Evolutionary conservation across 352 stramenopile species (phyloP), one percentile per base, ranked within the genome.

Genomic region (Phytophthora cactorum): DNA sequence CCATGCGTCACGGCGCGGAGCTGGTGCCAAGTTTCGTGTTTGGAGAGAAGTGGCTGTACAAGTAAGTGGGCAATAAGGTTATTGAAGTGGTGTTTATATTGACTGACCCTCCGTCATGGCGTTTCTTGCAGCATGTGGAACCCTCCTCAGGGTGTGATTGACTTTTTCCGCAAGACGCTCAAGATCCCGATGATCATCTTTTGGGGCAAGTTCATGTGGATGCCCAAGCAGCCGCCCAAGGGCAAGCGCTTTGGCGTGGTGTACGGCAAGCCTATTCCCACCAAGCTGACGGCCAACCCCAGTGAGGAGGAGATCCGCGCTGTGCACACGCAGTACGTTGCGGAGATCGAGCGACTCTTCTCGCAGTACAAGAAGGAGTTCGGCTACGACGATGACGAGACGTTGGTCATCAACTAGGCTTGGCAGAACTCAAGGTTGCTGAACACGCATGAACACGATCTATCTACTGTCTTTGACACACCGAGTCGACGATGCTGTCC

Each of bases 1-100:
- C 86, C 44, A 90, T 94, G 52, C 82, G 81, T 32, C 82, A 94
- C 43, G 84, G 84, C 11, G 86, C 84, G 1, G 81, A 92, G 25
- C 78, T 94, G 54, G 86, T 94, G 25, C 86, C 86, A 5, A 85
- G 73, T 12, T 92, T 92, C 49, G 86, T 92, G 11, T 94, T 94
- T 53, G 78, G 78, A 51, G 86, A 94, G 58, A 94, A 94, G 72
- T 92, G 73, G 63, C 75, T 92, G 15, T 92, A 91, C 77, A 89
- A 90, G 79, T 87, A 59, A 49, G 74, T 84, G 3, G 29, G 1
- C 12, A 44, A 41, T 47, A n/a, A n/a, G 29, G 22, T 27, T 39
- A 22, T 22, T 44, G n/a, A 25, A 12, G 22, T 22, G 22, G 22
- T 54, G 27, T 36, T 34, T 22, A 1, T 50, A 44, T 11, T 22